Conservation (phyloP, 169 alveolate species). For the Plasmodium yoelii region DNA sequence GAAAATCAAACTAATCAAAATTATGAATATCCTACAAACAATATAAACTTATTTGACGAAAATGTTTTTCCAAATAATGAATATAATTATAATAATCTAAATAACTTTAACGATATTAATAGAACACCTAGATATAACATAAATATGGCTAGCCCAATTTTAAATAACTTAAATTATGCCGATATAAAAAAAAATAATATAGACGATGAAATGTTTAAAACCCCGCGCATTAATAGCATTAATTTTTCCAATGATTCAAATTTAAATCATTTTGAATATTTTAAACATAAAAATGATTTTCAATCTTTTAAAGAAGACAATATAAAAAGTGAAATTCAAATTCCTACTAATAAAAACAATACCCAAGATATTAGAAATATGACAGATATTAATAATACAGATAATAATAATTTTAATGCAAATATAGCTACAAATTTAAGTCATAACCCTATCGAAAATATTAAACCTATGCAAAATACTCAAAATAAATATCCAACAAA, state of each 20-base stretch:
- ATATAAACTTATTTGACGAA: neutral
- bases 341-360: constrained; percentile 1
- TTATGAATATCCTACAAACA: constrained; percentile 5
- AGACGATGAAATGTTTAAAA: too few relatives aligned
- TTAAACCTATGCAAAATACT: too few relatives aligned
- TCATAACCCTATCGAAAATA: neutral
- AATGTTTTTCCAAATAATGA: constrained; percentile 3
- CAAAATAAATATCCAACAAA: too few relatives aligned
- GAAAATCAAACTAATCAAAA: constrained; percentile 16
- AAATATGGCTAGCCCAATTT: neutral
- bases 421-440: neutral
- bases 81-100: neutral
- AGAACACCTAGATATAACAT: neutral
- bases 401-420: neutral
- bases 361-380: neutral
- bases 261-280: neutral
- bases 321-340: neutral
- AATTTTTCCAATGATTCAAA: neutral
- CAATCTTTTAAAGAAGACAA: neutral
- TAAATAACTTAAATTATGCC: neutral
- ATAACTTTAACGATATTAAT: constrained; percentile 5
- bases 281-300: neutral
- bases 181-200: too few relatives aligned
- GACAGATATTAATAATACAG: neutral
- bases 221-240: too few relatives aligned